Percentiles rank a stretch among this genome's conserved stretches.
Conservation (phyloP, 768 basidiomycete genomes). For the Tylopilus sp. region DNA sequence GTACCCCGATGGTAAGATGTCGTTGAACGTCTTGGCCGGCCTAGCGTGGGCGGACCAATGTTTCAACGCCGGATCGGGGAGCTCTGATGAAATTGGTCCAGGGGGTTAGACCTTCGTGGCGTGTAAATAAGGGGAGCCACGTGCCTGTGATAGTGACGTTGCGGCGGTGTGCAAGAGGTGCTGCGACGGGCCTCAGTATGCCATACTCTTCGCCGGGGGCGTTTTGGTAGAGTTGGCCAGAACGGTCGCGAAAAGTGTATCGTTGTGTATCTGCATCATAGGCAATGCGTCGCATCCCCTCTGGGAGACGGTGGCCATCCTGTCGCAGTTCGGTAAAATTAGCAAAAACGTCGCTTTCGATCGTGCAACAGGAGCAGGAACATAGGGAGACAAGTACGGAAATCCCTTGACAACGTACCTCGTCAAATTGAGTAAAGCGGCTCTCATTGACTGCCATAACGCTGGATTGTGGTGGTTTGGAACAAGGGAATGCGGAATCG, state of each 20-base stretch:
- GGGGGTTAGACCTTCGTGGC: no score
- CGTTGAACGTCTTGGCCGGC: constrained; percentile 40
- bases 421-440: constrained; percentile 24
- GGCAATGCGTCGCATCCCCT: constrained; percentile 46
- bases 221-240: constrained; percentile 44
- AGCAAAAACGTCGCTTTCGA: neutral
- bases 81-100: constrained; percentile 15
- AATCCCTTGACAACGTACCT: constrained; percentile 15
- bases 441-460: neutral
- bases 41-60: constrained; percentile 18
- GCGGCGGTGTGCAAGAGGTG: constrained; percentile 23
- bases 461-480: constrained; percentile 12
- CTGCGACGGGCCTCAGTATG: constrained; percentile 35
- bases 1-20: constrained; percentile 44
- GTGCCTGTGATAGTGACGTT: constrained; percentile 23
- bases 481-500: no score
- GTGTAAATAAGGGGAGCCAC: neutral
- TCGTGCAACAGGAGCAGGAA: neutral
- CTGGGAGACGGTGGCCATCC: constrained; percentile 27
- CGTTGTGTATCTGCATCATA: constrained; percentile 53
- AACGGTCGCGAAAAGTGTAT: constrained; percentile 47
- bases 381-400: neutral
- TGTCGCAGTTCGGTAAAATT: neutral
- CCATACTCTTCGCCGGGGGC: constrained; percentile 47
- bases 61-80: constrained; percentile 24